These are phyloP conservation scores for Diaporthe australafricana DNA, from an alignment of 2,329 filamentous ascomycete genomes.

Conservation along the genomic window DNA sequence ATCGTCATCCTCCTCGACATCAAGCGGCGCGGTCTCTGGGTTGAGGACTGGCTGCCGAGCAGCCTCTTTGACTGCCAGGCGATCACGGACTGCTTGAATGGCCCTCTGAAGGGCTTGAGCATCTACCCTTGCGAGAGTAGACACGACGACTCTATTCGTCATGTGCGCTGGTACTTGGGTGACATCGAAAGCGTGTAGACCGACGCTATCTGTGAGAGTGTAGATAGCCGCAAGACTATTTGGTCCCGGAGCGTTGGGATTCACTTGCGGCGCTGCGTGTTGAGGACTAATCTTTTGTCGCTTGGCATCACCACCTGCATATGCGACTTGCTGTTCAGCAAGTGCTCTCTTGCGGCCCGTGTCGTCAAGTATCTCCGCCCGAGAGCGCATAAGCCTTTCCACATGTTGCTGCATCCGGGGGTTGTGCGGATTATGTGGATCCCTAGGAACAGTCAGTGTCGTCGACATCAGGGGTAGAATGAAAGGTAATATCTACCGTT, in stretches of 20 bases:
- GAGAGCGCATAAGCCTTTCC: slow-evolving; percentile 82
- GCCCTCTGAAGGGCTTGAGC: slow-evolving; percentile 76
- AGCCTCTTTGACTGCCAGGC: slow-evolving; percentile 59
- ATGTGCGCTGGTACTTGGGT: slow-evolving; percentile 80
- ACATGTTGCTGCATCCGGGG: slow-evolving; percentile 88
- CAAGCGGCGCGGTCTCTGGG: slow-evolving; percentile 69
- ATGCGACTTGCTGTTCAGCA: slow-evolving; percentile 71
- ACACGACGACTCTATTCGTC: slow-evolving; percentile 84
- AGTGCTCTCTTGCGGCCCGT: slow-evolving; percentile 80
- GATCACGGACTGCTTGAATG: slow-evolving; percentile 68
- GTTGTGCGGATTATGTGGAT: slow-evolving; percentile 80
- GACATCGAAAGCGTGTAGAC: slow-evolving; percentile 84
- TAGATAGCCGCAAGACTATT: slow-evolving; percentile 87
- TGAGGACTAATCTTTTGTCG: slow-evolving; percentile 76
- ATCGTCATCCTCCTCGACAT: slow-evolving; percentile 84
- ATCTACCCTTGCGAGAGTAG: slow-evolving; percentile 80
- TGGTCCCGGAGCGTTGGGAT: slow-evolving; percentile 79
- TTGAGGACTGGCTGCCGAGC: slow-evolving; percentile 61
- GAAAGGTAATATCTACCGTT: slow-evolving; percentile 70
- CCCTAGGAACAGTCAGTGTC: slow-evolving; percentile 61
- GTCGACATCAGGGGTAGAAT: slow-evolving; percentile 33
- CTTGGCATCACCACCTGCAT: slow-evolving; percentile 82
- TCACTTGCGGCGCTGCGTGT: slow-evolving; percentile 63
- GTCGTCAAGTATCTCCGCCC: slow-evolving; percentile 84
- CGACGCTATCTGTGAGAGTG: slow-evolving; percentile 82